Evolutionary conservation across 164 flowering plant species (phyloP), one percentile per base, ranked within the genome.

Genomic region (Saururus chinensis): DNA sequence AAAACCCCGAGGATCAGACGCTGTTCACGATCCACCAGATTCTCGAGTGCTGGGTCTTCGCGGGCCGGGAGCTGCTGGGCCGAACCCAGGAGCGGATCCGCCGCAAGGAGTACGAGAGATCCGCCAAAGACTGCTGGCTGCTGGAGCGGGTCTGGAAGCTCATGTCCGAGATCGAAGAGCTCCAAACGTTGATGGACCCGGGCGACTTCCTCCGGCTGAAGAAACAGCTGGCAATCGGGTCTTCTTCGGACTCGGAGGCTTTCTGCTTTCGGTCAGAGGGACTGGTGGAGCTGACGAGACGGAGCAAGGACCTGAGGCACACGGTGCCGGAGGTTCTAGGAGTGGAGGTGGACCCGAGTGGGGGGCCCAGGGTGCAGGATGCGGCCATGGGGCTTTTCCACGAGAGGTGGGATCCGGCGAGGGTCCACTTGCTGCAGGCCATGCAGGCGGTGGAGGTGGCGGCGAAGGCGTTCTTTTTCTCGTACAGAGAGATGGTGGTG

Each of bases 351-450:
- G 98, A 92, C 63, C 98, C 95, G 1, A 85, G 45, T 22, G 96
- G 95, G 6, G 95, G 98, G 22, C 98, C 98, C n/a, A 76, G 89
- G 65, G 62, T 92, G 10, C 91, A 86, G 61, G 96, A 92, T 54
- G 91, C 92, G 16, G 98, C 92, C 16, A 92, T 92, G 98, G 74
- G 66, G 64, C 57, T 89, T 53, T 89, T 77, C 40, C 75, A 58
- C 66, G 20, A 77, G 62, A 82, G 77, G 61, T 71, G 57, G 30
- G 82, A 74, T 12, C 51, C 21, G 24, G 84, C 74, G 67, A 80
- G 72, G 74, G 72, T 89, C 41, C 91, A 89, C 61, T 53, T 92
- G 57, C 69, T 89, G 42, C 98, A 89, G 65, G 91, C 74, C 4
- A 52, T 92, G 66, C 95, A 92, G 67, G 91, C 85, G 25, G 68